A percentile compares a stretch with the other conserved stretches of the same genome.
Evolutionary conservation across 352 stramenopile species (phyloP).

Genomic region (Pythium apleroticum): DNA sequence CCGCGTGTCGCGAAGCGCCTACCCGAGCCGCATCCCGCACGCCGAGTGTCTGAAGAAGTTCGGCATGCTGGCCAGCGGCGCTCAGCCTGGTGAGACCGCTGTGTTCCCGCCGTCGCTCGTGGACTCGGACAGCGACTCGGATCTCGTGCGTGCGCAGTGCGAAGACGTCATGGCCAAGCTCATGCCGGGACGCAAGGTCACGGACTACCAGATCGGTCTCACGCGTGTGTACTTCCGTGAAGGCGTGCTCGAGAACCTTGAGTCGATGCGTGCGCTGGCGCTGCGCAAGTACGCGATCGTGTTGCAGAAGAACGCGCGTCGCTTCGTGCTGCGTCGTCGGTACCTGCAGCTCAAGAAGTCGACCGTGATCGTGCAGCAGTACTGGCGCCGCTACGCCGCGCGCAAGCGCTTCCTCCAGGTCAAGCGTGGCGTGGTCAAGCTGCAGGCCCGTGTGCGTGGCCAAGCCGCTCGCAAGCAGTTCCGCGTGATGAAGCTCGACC

Average conservation of each 20-base stretch:
- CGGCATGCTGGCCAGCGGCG: slow-evolving; percentile 61
- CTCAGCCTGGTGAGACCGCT: slow-evolving; percentile 14
- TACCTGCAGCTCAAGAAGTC: slow-evolving; percentile 50
- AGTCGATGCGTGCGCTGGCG: slow-evolving; percentile 69
- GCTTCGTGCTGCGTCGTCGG: slow-evolving; percentile 55
- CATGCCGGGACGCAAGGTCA: slow-evolving; percentile 65
- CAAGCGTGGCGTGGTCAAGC: slow-evolving; percentile 43
- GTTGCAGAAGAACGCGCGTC: slow-evolving; percentile 71
- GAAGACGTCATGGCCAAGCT: slow-evolving; percentile 71
- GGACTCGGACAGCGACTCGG: slow-evolving; percentile 46
- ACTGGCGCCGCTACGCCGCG: slow-evolving; percentile 69
- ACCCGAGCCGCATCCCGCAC: slow-evolving; percentile 94
- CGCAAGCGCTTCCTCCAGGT: slow-evolving; percentile 56
- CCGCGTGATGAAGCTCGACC: slow-evolving; percentile 71
- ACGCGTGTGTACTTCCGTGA: slow-evolving; percentile 87
- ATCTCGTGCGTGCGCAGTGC: slow-evolving; percentile 54
- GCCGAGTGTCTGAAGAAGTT: slow-evolving; percentile 79
- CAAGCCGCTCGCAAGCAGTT: slow-evolving; percentile 61
- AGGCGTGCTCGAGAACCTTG: slow-evolving; percentile 74
- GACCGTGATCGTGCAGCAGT: slow-evolving; percentile 66
- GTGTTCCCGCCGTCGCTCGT: slow-evolving; percentile 31
- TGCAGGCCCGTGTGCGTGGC: slow-evolving; percentile 68
- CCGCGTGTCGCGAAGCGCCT: slow-evolving; percentile 96
- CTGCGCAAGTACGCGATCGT: slow-evolving; percentile 76
- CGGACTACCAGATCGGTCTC: slow-evolving; percentile 85